Base-by-base conservation (phyloP, 2,329 filamentous ascomycete genomes). In the Claviceps capensis region DNA sequence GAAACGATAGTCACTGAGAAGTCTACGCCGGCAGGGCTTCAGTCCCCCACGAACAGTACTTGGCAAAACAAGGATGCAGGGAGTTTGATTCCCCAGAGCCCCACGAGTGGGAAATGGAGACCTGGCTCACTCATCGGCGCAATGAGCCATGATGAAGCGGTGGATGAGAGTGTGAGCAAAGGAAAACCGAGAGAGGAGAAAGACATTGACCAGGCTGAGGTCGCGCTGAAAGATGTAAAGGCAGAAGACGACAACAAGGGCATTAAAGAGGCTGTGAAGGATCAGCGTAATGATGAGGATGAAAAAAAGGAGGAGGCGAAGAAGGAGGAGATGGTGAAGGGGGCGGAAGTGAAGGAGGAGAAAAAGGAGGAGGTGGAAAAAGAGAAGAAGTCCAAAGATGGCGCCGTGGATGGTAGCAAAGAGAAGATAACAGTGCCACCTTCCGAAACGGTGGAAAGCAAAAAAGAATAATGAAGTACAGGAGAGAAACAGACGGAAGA, bases 171-270 rank as follows among this genome's bases (percentile, higher is more conserved):
- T 5, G 68, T 63, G n/a, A 65, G 65, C 13, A 49, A 63, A 9
- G 68, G 67, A 48, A 65, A 64, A 22, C 1, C n/a, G 2, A 23
- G 19, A 9, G 66, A 65, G 56, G 62, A 63, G 19, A 62, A 69
- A 60, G 60, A 64, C 16, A 71, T 70, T 22, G 62, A 67, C 48
- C 70, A 75, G 62, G 69, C 65, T 53, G 57, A 65, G 0, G 64
- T 67, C 44, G 50, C 62, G 23, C 66, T 71, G 52, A 61, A 63
- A 4, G 26, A 17, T 1, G 38, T 4, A 3, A 36, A 50, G 14
- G 48, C 16, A 14, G 62, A 62, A 1, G 65, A 64, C 1, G 59
- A 67, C 5, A 11, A 9, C 11, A 3, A 63, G 1, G 56, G 61
- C 1, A 61, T 59, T 55, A 60, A 7, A 22, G 2, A 19, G 3